phyloP scores from a whole-genome alignment of 192 early-diverging fungal species.

The Coemansia aciculifera region DNA sequence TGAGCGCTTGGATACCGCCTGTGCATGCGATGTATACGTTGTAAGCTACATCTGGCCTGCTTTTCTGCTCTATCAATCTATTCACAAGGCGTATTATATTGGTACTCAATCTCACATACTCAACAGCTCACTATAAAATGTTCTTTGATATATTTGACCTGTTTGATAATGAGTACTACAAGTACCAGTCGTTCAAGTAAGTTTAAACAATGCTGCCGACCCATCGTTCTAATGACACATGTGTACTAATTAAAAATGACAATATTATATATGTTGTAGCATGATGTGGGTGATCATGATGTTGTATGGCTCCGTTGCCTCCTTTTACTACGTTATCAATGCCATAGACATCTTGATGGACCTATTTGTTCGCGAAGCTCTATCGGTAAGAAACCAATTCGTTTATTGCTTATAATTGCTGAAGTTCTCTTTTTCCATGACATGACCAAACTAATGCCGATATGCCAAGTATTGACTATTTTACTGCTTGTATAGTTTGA shows the following conservation, averaged over 20 bases:
- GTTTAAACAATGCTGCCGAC: background rate
- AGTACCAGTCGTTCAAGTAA: slow-evolving; percentile 37
- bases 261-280: slow-evolving; percentile 12
- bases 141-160: slow-evolving; percentile 16
- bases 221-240: background rate
- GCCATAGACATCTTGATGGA: slow-evolving; percentile 30
- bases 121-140: background rate
- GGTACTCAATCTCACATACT: background rate
- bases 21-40: background rate
- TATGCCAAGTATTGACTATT: background rate
- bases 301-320: slow-evolving; percentile 37
- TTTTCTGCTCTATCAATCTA: background rate
- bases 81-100: background rate
- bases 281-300: slow-evolving; percentile 44
- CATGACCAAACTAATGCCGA: background rate
- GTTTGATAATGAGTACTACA: slow-evolving; percentile 21
- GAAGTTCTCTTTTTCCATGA: background rate
- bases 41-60: background rate
- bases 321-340: slow-evolving; percentile 31
- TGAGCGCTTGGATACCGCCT: background rate
- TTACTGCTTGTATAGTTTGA: slow-evolving; percentile 25
- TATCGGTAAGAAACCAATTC: slow-evolving; percentile 22
- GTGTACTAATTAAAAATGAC: background rate
- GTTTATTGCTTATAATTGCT: background rate
- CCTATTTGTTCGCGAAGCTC: slow-evolving; percentile 31